Evolutionary conservation across 176 grass and related monocot genomes (phyloP).

Genomic region (Lolium multiflorum): DNA sequence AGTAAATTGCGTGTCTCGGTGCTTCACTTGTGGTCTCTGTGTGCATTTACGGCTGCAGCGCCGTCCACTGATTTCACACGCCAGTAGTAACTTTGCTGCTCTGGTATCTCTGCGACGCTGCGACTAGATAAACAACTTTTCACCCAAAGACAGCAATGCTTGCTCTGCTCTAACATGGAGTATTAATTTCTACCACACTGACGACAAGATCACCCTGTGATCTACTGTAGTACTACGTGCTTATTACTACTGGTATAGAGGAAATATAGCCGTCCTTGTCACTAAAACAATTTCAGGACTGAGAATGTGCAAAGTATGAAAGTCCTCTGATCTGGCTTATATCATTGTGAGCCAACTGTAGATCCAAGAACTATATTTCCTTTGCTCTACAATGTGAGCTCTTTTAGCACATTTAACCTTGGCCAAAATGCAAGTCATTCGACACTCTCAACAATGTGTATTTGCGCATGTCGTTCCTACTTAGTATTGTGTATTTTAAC

Average conservation of each 20-base stretch:
- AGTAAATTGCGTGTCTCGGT: neutral
- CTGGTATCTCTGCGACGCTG: neutral
- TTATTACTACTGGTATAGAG: neutral
- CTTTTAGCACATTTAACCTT: neutral
- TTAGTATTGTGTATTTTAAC: neutral
- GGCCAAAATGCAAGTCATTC: neutral
- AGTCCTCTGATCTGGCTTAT: neutral
- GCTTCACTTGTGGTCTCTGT: neutral
- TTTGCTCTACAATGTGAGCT: neutral
- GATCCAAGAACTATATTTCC: neutral
- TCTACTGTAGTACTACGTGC: neutral
- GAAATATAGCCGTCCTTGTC: neutral
- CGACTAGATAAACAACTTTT: neutral
- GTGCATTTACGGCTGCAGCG: constrained; percentile 7
- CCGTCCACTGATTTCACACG: neutral
- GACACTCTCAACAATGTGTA: too few relatives aligned
- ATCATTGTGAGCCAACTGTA: neutral
- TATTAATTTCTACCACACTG: neutral
- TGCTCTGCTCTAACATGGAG: neutral
- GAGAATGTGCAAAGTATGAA: neutral
- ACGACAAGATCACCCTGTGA: neutral
- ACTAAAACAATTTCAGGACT: neutral
- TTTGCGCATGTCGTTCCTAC: too few relatives aligned
- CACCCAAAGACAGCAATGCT: constrained; percentile 23
- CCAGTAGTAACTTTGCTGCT: constrained; percentile 9